phyloP scores from a whole-genome alignment of 345 rosid species.

The Lepidium sativum region DNA sequence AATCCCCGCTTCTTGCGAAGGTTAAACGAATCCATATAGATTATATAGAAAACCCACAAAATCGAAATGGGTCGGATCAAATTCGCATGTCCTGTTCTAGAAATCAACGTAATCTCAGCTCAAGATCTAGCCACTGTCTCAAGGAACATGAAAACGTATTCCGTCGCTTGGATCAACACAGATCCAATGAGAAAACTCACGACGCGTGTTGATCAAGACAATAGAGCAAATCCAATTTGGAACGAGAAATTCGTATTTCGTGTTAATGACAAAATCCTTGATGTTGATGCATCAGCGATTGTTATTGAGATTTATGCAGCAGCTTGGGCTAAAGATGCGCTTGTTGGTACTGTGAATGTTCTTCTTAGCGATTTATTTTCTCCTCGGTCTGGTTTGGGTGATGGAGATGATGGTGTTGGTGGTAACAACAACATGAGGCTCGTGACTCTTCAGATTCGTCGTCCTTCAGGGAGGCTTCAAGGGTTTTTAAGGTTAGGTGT shows the following conservation, averaged over 20 bases:
- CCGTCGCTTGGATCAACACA: constrained; percentile 67
- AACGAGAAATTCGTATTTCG: constrained; percentile 81
- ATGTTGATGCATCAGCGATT: constrained; percentile 47
- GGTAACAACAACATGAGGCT: constrained; percentile 30
- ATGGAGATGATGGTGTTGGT: constrained; percentile 8
- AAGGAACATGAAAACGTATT: constrained; percentile 75
- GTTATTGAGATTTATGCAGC: constrained; percentile 77
- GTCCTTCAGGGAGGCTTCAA: constrained; percentile 83
- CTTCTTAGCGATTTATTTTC: constrained; percentile 44
- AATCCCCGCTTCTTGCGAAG: constrained; percentile 2
- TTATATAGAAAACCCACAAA: neutral
- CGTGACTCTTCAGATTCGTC: constrained; percentile 54
- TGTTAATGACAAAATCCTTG: constrained; percentile 54
- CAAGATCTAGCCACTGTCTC: constrained; percentile 68
- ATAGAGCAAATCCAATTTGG: constrained; percentile 68
- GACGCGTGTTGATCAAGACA: constrained; percentile 60
- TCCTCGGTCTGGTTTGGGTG: constrained; percentile 25
- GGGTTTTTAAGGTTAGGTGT: constrained; percentile 73
- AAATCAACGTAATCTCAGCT: constrained; percentile 65
- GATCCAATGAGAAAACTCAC: constrained; percentile 57
- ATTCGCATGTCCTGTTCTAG: constrained; percentile 57
- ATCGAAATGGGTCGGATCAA: constrained; percentile 11
- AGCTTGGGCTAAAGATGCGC: constrained; percentile 77
- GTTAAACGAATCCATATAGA: constrained; percentile 4
- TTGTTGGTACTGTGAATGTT: constrained; percentile 64